Percentiles rank a stretch among this genome's conserved stretches.
Conservation (phyloP, 1,284 basidiomycete species). For the Sphaerobolus stellatus region DNA sequence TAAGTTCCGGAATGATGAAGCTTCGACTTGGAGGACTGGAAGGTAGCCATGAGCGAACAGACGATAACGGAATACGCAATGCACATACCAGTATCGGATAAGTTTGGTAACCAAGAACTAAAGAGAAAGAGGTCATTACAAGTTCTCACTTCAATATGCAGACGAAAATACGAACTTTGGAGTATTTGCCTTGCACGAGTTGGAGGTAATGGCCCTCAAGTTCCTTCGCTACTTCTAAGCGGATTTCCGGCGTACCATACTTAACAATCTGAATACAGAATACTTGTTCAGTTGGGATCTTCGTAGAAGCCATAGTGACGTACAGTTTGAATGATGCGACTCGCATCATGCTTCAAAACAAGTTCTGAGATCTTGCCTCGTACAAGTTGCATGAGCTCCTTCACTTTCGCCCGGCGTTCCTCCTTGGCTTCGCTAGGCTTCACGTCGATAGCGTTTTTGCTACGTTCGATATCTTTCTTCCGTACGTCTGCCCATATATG, state of each 20-base stretch:
- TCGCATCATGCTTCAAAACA: conserved; percentile 87
- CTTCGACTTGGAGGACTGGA: conserved; percentile 65
- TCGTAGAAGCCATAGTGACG: conserved; percentile 14
- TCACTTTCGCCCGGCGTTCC: conserved; percentile 74
- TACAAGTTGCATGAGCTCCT: conserved; percentile 69
- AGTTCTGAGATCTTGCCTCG: conserved; percentile 81
- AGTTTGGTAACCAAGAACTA: conserved; percentile 86
- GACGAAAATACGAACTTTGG: conserved; percentile 58
- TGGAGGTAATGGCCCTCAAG: conserved; percentile 76
- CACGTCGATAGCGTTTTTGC: background rate
- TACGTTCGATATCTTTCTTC: conserved; percentile 57
- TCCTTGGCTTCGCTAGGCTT: conserved; percentile 38
- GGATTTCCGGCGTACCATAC: conserved; percentile 74
- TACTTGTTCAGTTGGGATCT: background rate
- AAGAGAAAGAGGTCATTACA: too few relatives aligned
- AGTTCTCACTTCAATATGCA: background rate
- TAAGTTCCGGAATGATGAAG: conserved; percentile 75
- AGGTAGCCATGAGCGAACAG: background rate
- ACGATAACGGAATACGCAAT: background rate
- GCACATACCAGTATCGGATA: conserved; percentile 53
- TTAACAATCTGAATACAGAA: conserved; percentile 56
- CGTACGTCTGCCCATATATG: conserved; percentile 79
- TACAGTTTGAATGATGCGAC: conserved; percentile 80
- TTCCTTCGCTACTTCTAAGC: conserved; percentile 77
- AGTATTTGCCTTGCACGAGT: conserved; percentile 83